A percentile compares a stretch with the other conserved stretches of the same genome.
Conservation (phyloP, 1,139 yeast species). For the Insectozyma bohioensis region DNA sequence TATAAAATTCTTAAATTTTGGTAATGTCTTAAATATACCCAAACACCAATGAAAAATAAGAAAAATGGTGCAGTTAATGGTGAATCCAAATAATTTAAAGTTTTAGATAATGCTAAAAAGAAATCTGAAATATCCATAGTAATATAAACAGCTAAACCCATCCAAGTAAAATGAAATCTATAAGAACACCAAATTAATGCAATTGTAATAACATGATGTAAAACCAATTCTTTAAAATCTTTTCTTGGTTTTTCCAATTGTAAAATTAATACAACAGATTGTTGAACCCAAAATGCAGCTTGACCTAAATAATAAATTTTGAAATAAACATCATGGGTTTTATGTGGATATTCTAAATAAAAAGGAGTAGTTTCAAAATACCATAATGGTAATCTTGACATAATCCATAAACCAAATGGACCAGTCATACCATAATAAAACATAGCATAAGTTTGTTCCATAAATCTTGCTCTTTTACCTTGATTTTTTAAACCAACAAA, state of each 20-base stretch:
- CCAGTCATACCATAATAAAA: slow-evolving; percentile 80
- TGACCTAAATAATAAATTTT: slow-evolving; percentile 86
- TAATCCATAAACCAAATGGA: slow-evolving; percentile 85
- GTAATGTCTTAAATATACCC: slow-evolving; percentile 91
- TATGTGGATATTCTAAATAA: slow-evolving; percentile 81
- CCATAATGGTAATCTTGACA: slow-evolving; percentile 86
- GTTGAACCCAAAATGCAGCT: slow-evolving; percentile 98
- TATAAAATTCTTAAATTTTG: slow-evolving; percentile 76
- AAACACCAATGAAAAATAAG: slow-evolving; percentile 60
- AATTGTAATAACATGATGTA: slow-evolving; percentile 91
- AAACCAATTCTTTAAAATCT: slow-evolving; percentile 85
- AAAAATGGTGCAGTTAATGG: slow-evolving; percentile 64
- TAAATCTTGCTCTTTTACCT: slow-evolving; percentile 72
- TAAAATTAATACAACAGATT: slow-evolving; percentile 74
- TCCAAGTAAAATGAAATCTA: slow-evolving; percentile 93
- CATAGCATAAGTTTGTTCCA: slow-evolving; percentile 90
- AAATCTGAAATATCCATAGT: slow-evolving; percentile 97
- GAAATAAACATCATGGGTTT: slow-evolving; percentile 65
- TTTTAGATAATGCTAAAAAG: slow-evolving; percentile 80
- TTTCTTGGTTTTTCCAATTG: slow-evolving; percentile 94
- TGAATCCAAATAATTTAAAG: slow-evolving; percentile 79
- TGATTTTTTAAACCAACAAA: slow-evolving; percentile 52
- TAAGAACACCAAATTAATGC: slow-evolving; percentile 88
- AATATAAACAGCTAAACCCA: slow-evolving; percentile 86
- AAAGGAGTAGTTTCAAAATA: slow-evolving; percentile 80